phyloP scores from a whole-genome alignment of 2,329 filamentous ascomycete genomes.

The Arthroderma sp. region DNA sequence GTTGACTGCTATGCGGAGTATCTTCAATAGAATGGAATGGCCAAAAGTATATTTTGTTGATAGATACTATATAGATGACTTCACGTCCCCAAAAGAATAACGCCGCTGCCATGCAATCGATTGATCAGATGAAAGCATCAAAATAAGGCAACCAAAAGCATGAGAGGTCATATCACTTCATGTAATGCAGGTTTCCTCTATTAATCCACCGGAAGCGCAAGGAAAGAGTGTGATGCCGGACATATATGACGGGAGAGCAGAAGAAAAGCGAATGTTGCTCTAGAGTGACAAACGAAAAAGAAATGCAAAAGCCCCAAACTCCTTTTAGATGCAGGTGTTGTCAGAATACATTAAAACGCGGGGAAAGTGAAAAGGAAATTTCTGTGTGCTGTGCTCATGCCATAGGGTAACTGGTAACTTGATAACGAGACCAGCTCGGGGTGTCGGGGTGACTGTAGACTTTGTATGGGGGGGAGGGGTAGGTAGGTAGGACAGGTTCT shows the following conservation, averaged over 20 bases:
- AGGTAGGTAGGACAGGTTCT: neutral
- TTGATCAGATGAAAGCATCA: neutral
- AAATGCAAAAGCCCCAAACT: neutral
- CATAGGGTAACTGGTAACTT: neutral
- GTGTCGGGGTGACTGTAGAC: neutral
- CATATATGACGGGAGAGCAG: neutral
- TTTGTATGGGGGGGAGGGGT: neutral
- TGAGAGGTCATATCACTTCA: neutral
- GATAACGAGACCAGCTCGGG: neutral
- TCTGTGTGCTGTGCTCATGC: neutral
- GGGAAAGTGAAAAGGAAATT: neutral
- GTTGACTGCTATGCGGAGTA: too few relatives aligned
- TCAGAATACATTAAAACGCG: neutral
- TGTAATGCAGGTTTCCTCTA: neutral
- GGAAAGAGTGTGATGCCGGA: constrained; percentile 1
- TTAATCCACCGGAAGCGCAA: neutral
- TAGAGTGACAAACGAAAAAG: neutral
- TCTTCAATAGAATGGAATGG: too few relatives aligned
- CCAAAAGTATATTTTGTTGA: neutral
- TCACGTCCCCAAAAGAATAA: neutral
- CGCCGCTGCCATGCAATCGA: neutral
- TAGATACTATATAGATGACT: neutral
- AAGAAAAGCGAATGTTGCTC: neutral
- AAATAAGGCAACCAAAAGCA: neutral
- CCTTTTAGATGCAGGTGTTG: constrained; percentile 1